Evolutionary conservation across 371 early-diverging fungal species (phyloP).

Genomic region (Actinomortierella wolfii): DNA sequence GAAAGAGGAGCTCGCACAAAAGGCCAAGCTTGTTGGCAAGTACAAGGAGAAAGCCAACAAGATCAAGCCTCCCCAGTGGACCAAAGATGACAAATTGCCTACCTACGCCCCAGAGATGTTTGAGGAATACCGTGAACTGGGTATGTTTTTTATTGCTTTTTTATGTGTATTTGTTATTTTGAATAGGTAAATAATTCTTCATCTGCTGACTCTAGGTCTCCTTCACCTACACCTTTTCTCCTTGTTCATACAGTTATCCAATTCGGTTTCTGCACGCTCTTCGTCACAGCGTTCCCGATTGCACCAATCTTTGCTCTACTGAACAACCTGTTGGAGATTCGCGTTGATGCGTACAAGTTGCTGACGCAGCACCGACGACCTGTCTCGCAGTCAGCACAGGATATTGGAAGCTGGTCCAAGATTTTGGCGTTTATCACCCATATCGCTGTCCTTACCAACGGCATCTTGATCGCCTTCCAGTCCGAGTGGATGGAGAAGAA

Average conservation of each 20-base stretch:
- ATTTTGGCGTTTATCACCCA: slow-evolving; percentile 50
- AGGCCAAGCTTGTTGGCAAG: slow-evolving; percentile 22
- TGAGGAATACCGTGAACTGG: slow-evolving; percentile 49
- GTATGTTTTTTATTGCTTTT: slow-evolving; percentile 11
- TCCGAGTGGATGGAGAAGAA: slow-evolving; percentile 42
- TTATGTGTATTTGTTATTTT: background rate
- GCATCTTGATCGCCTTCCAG: slow-evolving; percentile 58
- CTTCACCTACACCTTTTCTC: background rate
- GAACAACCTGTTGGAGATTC: slow-evolving; percentile 59
- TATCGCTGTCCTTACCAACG: slow-evolving; percentile 58
- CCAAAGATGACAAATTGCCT: slow-evolving; percentile 49
- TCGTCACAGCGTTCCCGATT: slow-evolving; percentile 65
- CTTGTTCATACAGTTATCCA: slow-evolving; percentile 49
- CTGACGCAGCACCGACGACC: slow-evolving; percentile 49
- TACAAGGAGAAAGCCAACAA: slow-evolving; percentile 28
- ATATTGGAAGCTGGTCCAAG: slow-evolving; percentile 57
- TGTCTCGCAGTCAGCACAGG: slow-evolving; percentile 48
- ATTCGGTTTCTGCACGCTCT: slow-evolving; percentile 67
- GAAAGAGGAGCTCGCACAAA: slow-evolving; percentile 32
- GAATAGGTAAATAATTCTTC: background rate
- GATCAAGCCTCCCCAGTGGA: slow-evolving; percentile 51
- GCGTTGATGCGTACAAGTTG: slow-evolving; percentile 55
- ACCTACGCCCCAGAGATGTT: slow-evolving; percentile 35
- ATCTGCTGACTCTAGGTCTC: background rate
- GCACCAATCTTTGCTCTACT: slow-evolving; percentile 65